phyloP scores from a whole-genome alignment of 352 stramenopile species.

The Globisporangium mamillatum region DNA sequence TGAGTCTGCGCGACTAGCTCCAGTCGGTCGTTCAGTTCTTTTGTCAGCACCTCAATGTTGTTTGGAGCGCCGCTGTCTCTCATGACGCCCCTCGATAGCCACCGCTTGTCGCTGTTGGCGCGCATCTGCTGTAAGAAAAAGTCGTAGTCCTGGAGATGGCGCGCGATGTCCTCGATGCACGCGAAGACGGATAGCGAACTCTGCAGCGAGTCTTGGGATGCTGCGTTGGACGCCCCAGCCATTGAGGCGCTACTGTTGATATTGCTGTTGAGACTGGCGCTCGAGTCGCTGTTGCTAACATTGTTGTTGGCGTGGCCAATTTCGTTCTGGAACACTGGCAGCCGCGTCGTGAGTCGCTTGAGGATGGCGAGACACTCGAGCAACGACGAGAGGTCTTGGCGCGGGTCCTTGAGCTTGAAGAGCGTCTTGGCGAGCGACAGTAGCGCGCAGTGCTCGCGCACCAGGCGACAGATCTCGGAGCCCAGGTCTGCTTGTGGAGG shows the following conservation, averaged over 20 bases:
- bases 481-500: constrained; percentile 29
- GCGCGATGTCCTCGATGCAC: constrained; percentile 49
- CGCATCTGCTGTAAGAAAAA: constrained; percentile 40
- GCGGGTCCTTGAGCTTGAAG: constrained; percentile 53
- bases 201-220: constrained; percentile 21
- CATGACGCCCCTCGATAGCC: constrained; percentile 10
- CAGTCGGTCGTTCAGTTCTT: constrained; percentile 37
- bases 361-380: constrained; percentile 59
- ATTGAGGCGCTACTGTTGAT: constrained; percentile 10
- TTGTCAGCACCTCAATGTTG: constrained; percentile 34
- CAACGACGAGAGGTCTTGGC: constrained; percentile 43
- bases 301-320: not conserved
- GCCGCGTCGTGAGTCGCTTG: constrained; percentile 24
- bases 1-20: constrained; percentile 29
- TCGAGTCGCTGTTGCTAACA: constrained; percentile 18
- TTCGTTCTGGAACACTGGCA: constrained; percentile 29
- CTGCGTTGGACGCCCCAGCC: constrained; percentile 12
- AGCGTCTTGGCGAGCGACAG: constrained; percentile 43
- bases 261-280: constrained; percentile 15
- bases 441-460: constrained; percentile 54
- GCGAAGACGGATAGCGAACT: constrained; percentile 37
- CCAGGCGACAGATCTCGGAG: constrained; percentile 44
- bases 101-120: constrained; percentile 12
- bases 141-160: constrained; percentile 65
- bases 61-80: not conserved